Percentiles rank a stretch among this genome's conserved stretches.
These are phyloP conservation scores for Peronospora belbahrii DNA, from an alignment of 352 stramenopile genomes.

Conservation along the genomic window DNA sequence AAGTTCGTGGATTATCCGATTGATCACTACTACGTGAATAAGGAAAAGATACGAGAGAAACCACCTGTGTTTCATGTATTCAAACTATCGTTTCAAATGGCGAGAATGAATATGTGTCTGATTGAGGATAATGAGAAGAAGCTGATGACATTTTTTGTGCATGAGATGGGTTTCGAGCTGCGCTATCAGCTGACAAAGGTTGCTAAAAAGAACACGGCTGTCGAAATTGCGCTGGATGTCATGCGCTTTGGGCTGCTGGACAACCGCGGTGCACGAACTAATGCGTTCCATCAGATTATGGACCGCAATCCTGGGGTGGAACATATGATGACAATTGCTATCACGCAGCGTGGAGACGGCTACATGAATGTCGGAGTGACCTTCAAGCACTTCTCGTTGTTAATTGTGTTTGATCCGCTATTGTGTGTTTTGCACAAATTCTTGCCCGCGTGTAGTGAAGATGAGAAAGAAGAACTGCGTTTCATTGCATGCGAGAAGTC, in stretches of 20 bases:
- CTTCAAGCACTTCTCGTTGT: constrained; percentile 54
- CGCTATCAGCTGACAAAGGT: constrained; percentile 42
- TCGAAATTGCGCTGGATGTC: constrained; percentile 45
- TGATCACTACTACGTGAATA: constrained; percentile 60
- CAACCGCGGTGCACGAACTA: constrained; percentile 47
- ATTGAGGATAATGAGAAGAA: constrained; percentile 39
- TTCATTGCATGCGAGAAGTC: constrained; percentile 53
- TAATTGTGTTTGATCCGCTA: constrained; percentile 75
- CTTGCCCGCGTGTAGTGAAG: constrained; percentile 51
- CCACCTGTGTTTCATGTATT: constrained; percentile 54
- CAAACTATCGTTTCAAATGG: constrained; percentile 46
- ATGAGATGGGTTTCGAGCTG: constrained; percentile 42
- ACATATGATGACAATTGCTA: constrained; percentile 42
- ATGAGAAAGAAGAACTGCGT: constrained; percentile 64
- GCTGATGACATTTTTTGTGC: constrained; percentile 52
- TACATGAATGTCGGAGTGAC: constrained; percentile 49
- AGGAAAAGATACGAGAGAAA: constrained; percentile 30
- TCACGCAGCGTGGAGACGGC: constrained; percentile 41
- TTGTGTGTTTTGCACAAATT: constrained; percentile 46
- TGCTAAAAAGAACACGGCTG: constrained; percentile 25
- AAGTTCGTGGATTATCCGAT: constrained; percentile 59
- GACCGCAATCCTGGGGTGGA: constrained; percentile 62
- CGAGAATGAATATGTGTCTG: constrained; percentile 39
- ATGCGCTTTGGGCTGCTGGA: constrained; percentile 64
- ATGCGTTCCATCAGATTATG: constrained; percentile 69